Percentiles rank a stretch among this genome's conserved stretches.
Evolutionary conservation across 306 rosid species (phyloP).

Genomic region (Cucumis melo): DNA sequence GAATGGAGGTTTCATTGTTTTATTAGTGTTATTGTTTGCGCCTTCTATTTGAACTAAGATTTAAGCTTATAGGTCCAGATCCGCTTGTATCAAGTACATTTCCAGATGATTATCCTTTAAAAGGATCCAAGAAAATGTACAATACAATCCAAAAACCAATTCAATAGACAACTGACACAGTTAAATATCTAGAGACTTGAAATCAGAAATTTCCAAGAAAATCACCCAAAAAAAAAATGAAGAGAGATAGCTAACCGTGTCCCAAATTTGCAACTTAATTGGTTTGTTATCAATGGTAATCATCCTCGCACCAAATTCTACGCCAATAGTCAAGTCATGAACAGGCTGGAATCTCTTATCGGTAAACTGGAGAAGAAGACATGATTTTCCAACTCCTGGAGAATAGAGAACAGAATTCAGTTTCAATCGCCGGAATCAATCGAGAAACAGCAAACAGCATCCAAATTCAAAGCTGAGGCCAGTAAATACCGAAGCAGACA

Average conservation of each 20-base stretch:
- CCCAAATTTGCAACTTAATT: constrained; percentile 97
- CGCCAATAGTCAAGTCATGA: constrained; percentile 94
- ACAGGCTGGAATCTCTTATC: constrained; percentile 97
- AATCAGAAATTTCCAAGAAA: not conserved
- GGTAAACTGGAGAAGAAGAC: constrained; percentile 93
- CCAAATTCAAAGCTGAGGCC: not conserved
- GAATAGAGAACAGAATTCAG: not conserved
- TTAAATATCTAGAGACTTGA: not conserved
- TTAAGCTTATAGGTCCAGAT: not conserved
- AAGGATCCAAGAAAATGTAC: not conserved
- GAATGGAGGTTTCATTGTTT: not conserved
- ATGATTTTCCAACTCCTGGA: constrained; percentile 93
- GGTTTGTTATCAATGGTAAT: constrained; percentile 84
- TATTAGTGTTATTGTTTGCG: not conserved
- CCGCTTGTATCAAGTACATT: not conserved
- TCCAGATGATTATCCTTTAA: not conserved
- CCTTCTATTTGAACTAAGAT: not conserved
- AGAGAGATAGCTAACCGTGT: constrained; percentile 51
- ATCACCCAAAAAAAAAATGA: not conserved
- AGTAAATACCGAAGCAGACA: not conserved
- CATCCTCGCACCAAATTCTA: constrained; percentile 98
- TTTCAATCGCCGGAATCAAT: not conserved
- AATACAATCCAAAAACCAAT: not conserved
- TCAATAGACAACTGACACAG: not conserved
- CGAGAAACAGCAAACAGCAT: not conserved